Evolutionary conservation across 805 yeast species (phyloP), one percentile per base, ranked within the genome.

Genomic region (Kodamaea lidongshanica): DNA sequence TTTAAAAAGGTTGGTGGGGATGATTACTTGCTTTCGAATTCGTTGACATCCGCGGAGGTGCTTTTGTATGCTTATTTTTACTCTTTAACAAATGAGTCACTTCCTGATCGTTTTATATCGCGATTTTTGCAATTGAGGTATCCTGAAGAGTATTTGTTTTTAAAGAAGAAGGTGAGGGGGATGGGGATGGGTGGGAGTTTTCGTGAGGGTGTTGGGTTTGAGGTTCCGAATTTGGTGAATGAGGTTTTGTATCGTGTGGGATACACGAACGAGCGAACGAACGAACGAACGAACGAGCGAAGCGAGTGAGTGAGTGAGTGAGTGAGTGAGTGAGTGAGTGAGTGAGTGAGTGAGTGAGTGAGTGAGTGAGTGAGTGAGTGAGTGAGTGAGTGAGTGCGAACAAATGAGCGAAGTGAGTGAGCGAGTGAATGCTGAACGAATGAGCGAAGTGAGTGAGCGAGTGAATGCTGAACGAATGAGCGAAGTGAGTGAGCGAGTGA

Each of bases 41-140:
- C 21, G n/a, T n/a, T 15, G 23, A 23, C 21, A 23, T 11, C 47
- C 0, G 41, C 63, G 5, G 70, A 68, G 29, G 40, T 66, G 3
- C 42, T 70, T 10, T 48, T 72, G 8, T 48, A 46, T 34, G 63
- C 72, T 4, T 59, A 65, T 38, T 32, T 72, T 4, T 35, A 47
- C 33, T 49, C 60, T 5, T 39, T 58, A 30, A 53, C 62, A 1
- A 37, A 32, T 23, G 45, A 44, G 2, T 51, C 48, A 6, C 49
- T 72, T 29, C 70, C 72, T 4, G 69, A 67, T 34, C 41, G 44
- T 15, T 70, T 70, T 38, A 46, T 72, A 19, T 37, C 30, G 4
- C 43, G 40, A n/a, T 67, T 54, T 38, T 35, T 70, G 26, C 28
- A 42, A 9, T 34, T 41, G 11, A 54, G 60, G 26, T 50, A 47